Percentiles rank a stretch among this genome's conserved stretches.
Evolutionary conservation across 208 protist species (phyloP).

Genomic region (Trypanosoma melophagium): DNA sequence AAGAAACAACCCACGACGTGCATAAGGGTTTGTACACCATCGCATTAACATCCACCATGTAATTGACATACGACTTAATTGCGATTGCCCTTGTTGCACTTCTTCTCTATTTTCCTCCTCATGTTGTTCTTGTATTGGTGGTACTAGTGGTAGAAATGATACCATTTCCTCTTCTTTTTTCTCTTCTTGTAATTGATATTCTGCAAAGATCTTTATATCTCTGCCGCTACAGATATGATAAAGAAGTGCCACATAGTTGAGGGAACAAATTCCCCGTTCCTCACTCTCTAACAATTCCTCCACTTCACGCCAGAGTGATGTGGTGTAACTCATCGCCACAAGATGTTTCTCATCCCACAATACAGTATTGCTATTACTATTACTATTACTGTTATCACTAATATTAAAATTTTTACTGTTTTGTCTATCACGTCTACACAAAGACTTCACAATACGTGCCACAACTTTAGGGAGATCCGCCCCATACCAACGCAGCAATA

Average conservation of each 20-base stretch:
- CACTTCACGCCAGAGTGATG: constrained; percentile 12
- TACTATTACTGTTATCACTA: background rate
- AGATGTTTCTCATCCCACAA: constrained; percentile 26
- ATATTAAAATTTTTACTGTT: no score
- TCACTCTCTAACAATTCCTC: constrained; percentile 15
- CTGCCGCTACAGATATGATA: constrained; percentile 4
- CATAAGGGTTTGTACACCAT: constrained; percentile 39
- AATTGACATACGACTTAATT: background rate
- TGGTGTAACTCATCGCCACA: constrained; percentile 20
- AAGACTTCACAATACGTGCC: constrained; percentile 16
- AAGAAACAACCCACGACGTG: constrained; percentile 31
- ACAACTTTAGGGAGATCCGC: constrained; percentile 26
- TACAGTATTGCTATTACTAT: background rate
- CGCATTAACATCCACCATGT: constrained; percentile 39
- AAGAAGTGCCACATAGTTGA: constrained; percentile 20
- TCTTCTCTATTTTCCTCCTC: background rate
- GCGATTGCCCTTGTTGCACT: background rate
- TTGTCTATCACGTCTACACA: background rate
- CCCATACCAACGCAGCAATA: constrained; percentile 28
- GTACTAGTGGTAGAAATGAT: no score
- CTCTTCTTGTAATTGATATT: background rate
- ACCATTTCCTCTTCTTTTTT: background rate
- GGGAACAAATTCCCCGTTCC: background rate
- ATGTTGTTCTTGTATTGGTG: no score
- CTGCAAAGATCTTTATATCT: background rate